A percentile compares a stretch with the other conserved stretches of the same genome.
Conservation (phyloP, 1,284 basidiomycete species). For the Leccinum fallax region DNA sequence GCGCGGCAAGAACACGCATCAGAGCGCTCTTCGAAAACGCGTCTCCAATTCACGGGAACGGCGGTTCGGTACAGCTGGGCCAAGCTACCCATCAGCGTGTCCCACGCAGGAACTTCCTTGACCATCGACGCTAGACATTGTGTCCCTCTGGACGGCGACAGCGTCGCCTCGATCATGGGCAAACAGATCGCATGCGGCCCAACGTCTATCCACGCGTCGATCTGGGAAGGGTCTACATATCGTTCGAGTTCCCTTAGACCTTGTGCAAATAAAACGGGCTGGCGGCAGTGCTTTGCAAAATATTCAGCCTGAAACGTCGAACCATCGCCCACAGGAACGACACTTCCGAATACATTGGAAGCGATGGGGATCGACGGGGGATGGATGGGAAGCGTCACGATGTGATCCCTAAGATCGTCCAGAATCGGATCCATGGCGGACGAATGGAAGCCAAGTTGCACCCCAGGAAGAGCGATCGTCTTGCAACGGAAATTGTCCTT, state of each 20-base stretch:
- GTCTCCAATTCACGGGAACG: slow-evolving; percentile 52
- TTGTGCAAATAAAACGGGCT: slow-evolving; percentile 60
- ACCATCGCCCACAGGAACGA: slow-evolving; percentile 55
- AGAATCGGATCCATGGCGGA: slow-evolving; percentile 58
- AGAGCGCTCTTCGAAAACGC: slow-evolving; percentile 51
- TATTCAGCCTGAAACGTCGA: slow-evolving; percentile 53
- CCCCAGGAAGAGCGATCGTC: slow-evolving; percentile 43
- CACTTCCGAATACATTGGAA: slow-evolving; percentile 57
- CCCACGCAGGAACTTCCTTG: slow-evolving; percentile 47
- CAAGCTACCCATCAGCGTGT: slow-evolving; percentile 47
- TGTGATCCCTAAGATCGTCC: slow-evolving; percentile 46
- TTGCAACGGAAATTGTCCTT: slow-evolving; percentile 41
- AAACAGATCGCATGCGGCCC: slow-evolving; percentile 61
- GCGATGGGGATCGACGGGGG: slow-evolving; percentile 57
- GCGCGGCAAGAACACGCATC: slow-evolving; percentile 36
- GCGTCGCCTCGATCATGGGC: slow-evolving; percentile 53
- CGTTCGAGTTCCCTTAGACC: slow-evolving; percentile 46
- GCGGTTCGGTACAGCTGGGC: slow-evolving; percentile 50
- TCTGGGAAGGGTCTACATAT: slow-evolving; percentile 28
- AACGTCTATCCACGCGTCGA: slow-evolving; percentile 64
- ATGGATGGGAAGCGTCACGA: slow-evolving; percentile 39
- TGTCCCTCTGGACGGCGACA: slow-evolving; percentile 34
- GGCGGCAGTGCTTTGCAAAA: slow-evolving; percentile 58
- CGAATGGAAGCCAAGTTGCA: slow-evolving; percentile 69
- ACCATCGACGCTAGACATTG: slow-evolving; percentile 52